These are phyloP conservation scores for Penicillium sp. DNA, from an alignment of 2,329 filamentous ascomycete genomes.

Conservation along the genomic window DNA sequence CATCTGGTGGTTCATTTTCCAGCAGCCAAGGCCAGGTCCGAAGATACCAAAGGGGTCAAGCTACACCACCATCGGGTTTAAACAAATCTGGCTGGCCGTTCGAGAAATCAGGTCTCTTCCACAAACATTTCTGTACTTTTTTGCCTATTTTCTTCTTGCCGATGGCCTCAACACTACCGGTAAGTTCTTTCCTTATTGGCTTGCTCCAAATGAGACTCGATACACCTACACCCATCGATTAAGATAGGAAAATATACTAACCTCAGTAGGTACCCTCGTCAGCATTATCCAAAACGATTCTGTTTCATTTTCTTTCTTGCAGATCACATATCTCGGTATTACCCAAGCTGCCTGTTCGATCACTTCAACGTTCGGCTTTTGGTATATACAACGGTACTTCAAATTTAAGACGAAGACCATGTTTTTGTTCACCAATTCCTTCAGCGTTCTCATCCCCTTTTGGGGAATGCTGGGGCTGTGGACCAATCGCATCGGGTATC, in stretches of 20 bases:
- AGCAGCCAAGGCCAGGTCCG: constrained; percentile 43
- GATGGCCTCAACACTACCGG: constrained; percentile 46
- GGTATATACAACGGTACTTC: constrained; percentile 46
- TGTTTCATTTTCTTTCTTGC: constrained; percentile 44
- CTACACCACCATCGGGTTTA: constrained; percentile 44
- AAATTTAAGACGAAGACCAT: constrained; percentile 44
- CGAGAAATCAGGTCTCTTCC: constrained; percentile 41
- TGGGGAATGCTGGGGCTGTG: constrained; percentile 47
- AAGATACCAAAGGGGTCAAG: constrained; percentile 42
- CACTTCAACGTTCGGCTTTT: constrained; percentile 43
- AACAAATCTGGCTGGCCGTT: constrained; percentile 43
- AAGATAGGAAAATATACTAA: background rate
- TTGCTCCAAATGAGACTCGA: background rate
- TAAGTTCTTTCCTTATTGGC: constrained; percentile 3
- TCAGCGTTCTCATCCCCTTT: constrained; percentile 43
- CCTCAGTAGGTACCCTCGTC: constrained; percentile 34
- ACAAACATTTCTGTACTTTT: constrained; percentile 44
- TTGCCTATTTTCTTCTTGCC: constrained; percentile 46
- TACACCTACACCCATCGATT: no score
- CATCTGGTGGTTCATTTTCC: constrained; percentile 47
- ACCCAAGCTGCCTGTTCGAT: constrained; percentile 42
- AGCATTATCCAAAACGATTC: constrained; percentile 44
- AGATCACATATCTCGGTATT: constrained; percentile 45
- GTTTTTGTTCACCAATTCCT: constrained; percentile 46
- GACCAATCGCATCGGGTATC: constrained; percentile 42